Percentiles rank a stretch among this genome's conserved stretches.
Evolutionary conservation across 2,329 filamentous ascomycete species (phyloP).

Genomic region (Penicillium sclerotigenum): DNA sequence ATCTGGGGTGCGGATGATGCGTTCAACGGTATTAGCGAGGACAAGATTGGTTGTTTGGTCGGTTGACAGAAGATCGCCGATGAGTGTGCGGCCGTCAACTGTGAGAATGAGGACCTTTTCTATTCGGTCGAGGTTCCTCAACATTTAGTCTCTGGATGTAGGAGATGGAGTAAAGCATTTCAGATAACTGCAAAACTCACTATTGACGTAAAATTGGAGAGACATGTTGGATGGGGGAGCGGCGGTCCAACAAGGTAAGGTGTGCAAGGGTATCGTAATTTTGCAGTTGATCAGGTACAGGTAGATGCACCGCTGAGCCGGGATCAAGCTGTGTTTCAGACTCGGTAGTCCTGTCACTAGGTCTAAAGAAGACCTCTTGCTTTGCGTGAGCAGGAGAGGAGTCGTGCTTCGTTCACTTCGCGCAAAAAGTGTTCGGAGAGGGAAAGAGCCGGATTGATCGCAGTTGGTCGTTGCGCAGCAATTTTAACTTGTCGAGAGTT

Average conservation of each 20-base stretch:
- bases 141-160: not conserved
- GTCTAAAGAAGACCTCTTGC: not conserved
- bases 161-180: not conserved
- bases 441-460: not conserved
- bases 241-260: not conserved
- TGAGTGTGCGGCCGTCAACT: conserved; percentile 80
- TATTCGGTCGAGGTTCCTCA: conserved; percentile 38
- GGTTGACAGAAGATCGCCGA: conserved; percentile 78
- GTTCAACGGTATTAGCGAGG: conserved; percentile 76
- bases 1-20: conserved; percentile 82
- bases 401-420: not conserved
- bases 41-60: conserved; percentile 94
- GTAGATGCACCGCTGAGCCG: not conserved
- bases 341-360: not conserved
- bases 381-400: not conserved
- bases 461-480: not conserved
- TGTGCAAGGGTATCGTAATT: not conserved
- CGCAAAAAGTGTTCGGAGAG: not conserved
- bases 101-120: conserved; percentile 92
- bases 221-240: conserved; percentile 44
- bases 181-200: conserved; percentile 36
- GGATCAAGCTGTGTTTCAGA: not conserved
- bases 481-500: not conserved
- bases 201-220: conserved; percentile 53
- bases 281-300: not conserved